Conservation (phyloP, 305 asterid species). For the Coffea humblotiana region DNA sequence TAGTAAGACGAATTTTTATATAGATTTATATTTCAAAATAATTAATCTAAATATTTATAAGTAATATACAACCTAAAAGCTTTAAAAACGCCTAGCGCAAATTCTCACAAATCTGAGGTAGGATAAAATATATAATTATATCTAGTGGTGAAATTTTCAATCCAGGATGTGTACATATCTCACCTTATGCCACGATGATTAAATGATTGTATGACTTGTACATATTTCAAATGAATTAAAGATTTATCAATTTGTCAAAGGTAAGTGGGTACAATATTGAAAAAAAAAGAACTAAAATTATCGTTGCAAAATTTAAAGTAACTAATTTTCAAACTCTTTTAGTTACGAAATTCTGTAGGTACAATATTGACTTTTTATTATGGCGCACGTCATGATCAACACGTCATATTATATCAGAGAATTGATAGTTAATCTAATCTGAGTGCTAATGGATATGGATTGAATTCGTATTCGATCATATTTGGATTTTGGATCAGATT, state of each 20-base stretch:
- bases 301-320: no score
- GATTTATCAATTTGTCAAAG: not conserved
- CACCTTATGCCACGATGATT: not conserved
- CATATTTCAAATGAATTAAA: not conserved
- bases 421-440: not conserved
- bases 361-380: not conserved
- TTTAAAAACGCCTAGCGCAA: no score
- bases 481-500: not conserved
- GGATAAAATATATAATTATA: not conserved
- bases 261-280: not conserved
- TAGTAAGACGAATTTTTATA: no score
- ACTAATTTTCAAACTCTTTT: no score
- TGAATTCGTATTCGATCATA: not conserved
- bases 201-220: not conserved
- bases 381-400: not conserved
- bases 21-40: no score
- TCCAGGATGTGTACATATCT: no score
- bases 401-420: not conserved
- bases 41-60: no score
- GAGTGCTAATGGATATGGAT: not conserved
- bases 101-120: not conserved
- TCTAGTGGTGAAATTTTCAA: no score
- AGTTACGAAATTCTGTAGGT: not conserved
- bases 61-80: no score
- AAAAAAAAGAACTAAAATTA: no score